Conservation (phyloP, 2,329 filamentous ascomycete genomes). For the Truncatella angustata region DNA sequence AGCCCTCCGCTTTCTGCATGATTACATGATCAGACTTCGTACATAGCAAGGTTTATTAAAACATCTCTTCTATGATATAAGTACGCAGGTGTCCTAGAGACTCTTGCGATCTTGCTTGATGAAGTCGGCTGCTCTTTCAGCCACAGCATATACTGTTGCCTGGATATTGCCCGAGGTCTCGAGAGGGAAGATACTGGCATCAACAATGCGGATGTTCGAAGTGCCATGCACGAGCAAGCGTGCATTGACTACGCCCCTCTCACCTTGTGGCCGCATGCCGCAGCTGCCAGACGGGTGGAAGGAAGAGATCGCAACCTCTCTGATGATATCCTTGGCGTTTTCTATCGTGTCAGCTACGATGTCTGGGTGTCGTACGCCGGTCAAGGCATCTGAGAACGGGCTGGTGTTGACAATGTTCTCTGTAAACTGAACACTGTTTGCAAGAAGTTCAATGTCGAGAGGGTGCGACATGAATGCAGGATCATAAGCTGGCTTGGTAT, state of each 20-base stretch:
- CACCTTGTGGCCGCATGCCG: constrained; percentile 19
- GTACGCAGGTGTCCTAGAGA: no score
- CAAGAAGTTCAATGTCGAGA: constrained; percentile 53
- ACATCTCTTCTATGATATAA: no score
- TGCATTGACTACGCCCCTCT: constrained; percentile 17
- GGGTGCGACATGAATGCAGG: constrained; percentile 56
- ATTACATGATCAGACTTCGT: no score
- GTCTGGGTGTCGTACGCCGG: constrained; percentile 31
- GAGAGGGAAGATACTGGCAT: constrained; percentile 20
- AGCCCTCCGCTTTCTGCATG: no score
- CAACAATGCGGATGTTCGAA: constrained; percentile 16
- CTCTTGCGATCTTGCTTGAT: constrained; percentile 10
- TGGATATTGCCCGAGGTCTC: constrained; percentile 15
- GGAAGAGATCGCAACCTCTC: constrained; percentile 31
- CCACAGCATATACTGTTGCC: constrained; percentile 6
- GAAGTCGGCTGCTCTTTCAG: constrained; percentile 4
- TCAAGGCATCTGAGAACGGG: constrained; percentile 40
- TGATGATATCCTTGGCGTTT: constrained; percentile 32
- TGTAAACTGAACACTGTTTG: constrained; percentile 39
- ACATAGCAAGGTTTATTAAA: no score
- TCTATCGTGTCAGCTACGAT: constrained; percentile 29
- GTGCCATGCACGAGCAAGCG: constrained; percentile 16
- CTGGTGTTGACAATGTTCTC: constrained; percentile 33
- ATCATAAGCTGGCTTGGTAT: constrained; percentile 48
- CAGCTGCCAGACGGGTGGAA: constrained; percentile 50